Conservation (phyloP, 2,329 filamentous ascomycete species). For the Penicillium aurantiogriseum region DNA sequence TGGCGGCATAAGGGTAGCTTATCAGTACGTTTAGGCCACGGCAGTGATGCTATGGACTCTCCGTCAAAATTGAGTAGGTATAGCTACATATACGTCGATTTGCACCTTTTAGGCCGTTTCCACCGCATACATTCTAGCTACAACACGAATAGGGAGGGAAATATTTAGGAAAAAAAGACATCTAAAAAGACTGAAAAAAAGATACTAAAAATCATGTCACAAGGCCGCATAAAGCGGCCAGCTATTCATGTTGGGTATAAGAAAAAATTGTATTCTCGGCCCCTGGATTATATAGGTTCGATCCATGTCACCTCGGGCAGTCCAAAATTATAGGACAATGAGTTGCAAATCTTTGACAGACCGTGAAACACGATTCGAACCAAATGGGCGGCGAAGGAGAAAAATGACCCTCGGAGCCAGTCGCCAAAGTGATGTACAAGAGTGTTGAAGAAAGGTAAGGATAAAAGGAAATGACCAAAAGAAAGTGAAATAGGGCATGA, state of each 20-base stretch:
- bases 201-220: background rate
- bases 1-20: no score
- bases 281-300: background rate
- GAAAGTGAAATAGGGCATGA: background rate
- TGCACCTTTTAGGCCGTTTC: background rate
- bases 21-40: no score
- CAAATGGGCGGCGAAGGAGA: background rate
- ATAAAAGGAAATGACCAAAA: conserved; percentile 7
- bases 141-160: background rate
- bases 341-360: background rate
- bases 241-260: background rate
- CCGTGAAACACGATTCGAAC: background rate
- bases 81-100: background rate
- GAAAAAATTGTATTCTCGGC: background rate
- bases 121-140: background rate
- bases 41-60: no score
- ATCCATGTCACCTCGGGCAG: background rate
- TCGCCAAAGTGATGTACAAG: conserved; percentile 8
- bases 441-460: background rate
- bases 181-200: background rate
- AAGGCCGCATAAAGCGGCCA: background rate
- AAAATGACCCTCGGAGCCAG: background rate
- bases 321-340: background rate
- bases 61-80: no score
- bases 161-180: background rate